A percentile compares a stretch with the other conserved stretches of the same genome.
Evolutionary conservation across 1,139 yeast genomes (phyloP).

Genomic region (Pichia terricola): DNA sequence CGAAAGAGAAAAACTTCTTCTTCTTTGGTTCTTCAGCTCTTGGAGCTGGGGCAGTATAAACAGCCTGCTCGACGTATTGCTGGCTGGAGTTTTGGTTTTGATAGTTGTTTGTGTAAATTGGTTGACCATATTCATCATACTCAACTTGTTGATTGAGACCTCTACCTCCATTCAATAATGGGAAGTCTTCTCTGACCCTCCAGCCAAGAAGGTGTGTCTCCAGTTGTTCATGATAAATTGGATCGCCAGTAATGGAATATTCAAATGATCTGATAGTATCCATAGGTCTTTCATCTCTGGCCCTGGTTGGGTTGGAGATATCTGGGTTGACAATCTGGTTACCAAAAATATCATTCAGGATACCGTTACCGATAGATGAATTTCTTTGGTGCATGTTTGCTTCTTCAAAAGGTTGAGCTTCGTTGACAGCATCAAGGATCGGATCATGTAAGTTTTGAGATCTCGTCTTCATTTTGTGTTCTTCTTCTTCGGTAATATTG

Average conservation of each 20-base stretch:
- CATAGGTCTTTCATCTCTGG: constrained; percentile 88
- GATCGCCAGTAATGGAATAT: constrained; percentile 85
- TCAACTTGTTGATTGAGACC: constrained; percentile 16
- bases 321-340: constrained; percentile 66
- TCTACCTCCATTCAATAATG: constrained; percentile 30
- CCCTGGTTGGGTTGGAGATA: constrained; percentile 82
- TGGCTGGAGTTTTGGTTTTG: constrained; percentile 9
- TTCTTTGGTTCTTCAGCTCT: constrained; percentile 48
- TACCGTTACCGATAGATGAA: constrained; percentile 31
- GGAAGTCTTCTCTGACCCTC: constrained; percentile 55
- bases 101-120: constrained; percentile 18
- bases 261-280: constrained; percentile 92
- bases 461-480: constrained; percentile 46
- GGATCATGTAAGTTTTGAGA: constrained; percentile 75
- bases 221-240: constrained; percentile 63
- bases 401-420: constrained; percentile 91
- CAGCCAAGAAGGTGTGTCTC: constrained; percentile 75
- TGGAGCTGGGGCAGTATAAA: constrained; percentile 51
- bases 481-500: constrained; percentile 37
- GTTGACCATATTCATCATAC: constrained; percentile 25
- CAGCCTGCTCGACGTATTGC: constrained; percentile 41
- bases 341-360: constrained; percentile 77
- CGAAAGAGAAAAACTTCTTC: constrained; percentile 51
- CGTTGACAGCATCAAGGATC: constrained; percentile 80
- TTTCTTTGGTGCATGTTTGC: constrained; percentile 33